A percentile compares a stretch with the other conserved stretches of the same genome.
Conservation (phyloP, 2,329 filamentous ascomycete genomes). For the Aspergillus versicolor region DNA sequence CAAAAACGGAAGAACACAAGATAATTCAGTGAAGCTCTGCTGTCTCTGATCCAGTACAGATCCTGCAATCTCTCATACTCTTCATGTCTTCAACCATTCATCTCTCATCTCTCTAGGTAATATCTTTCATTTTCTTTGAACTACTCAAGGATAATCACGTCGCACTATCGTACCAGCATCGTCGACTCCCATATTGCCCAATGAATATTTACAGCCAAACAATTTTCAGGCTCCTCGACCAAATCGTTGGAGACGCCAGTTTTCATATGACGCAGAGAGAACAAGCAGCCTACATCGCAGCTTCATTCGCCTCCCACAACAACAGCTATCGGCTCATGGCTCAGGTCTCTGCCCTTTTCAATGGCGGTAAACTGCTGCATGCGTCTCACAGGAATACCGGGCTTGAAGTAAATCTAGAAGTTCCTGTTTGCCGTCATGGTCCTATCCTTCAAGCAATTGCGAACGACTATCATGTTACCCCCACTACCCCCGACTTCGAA, state of each 20-base stretch:
- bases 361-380: constrained; percentile 3
- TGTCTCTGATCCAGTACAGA: background rate
- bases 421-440: constrained; percentile 14
- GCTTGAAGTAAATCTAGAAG: background rate
- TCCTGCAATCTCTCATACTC: background rate
- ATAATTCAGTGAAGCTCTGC: background rate
- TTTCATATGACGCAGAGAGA: constrained; percentile 8
- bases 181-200: background rate
- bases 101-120: background rate
- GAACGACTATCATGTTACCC: constrained; percentile 15
- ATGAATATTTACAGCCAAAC: constrained; percentile 8
- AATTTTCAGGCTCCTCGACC: constrained; percentile 14
- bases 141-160: background rate
- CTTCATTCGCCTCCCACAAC: constrained; percentile 16
- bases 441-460: constrained; percentile 14
- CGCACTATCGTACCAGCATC: background rate
- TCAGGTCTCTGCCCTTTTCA: constrained; percentile 7
- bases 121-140: background rate
- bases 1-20: constrained; percentile 2
- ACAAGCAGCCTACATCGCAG: constrained; percentile 16
- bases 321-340: constrained; percentile 22
- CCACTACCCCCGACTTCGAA: constrained; percentile 23
- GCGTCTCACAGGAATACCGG: background rate
- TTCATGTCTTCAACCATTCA: background rate
- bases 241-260: constrained; percentile 5